A percentile compares a stretch with the other conserved stretches of the same genome.
These are phyloP conservation scores for Phenoliferia sp. DNA, from an alignment of 1,284 basidiomycete species.

Conservation along the genomic window DNA sequence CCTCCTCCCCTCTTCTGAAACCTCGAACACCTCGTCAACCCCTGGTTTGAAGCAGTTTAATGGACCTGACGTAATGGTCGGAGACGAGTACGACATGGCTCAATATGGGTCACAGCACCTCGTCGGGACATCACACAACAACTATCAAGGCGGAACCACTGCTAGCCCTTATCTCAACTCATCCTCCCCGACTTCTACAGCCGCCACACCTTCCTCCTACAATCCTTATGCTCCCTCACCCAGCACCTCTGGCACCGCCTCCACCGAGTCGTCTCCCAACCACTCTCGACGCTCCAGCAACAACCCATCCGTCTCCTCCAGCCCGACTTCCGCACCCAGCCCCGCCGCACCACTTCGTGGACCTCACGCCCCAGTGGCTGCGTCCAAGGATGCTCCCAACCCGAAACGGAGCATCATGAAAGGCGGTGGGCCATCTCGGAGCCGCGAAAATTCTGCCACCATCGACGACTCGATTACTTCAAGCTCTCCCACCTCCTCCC, in stretches of 20 bases:
- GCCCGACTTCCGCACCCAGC: too few species aligned
- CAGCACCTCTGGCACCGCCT: neutral
- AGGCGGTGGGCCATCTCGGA: slow-evolving; percentile 3
- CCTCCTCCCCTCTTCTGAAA: too few species aligned
- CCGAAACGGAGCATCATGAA: slow-evolving; percentile 28
- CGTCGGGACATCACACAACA: slow-evolving; percentile 29
- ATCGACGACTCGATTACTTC: neutral
- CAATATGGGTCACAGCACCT: slow-evolving; percentile 32
- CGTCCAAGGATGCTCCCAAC: slow-evolving; percentile 4
- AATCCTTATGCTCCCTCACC: slow-evolving; percentile 17
- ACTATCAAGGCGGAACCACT: slow-evolving; percentile 12
- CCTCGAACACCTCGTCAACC: too few species aligned
- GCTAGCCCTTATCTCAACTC: slow-evolving; percentile 10
- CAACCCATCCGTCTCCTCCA: neutral
- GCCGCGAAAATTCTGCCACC: slow-evolving; percentile 20
- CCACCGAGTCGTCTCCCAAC: slow-evolving; percentile 12
- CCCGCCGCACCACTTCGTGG: too few species aligned
- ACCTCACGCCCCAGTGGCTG: slow-evolving; percentile 13
- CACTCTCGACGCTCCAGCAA: slow-evolving; percentile 18
- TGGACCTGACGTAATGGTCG: slow-evolving; percentile 52
- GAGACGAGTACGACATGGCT: slow-evolving; percentile 36
- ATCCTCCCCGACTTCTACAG: slow-evolving; percentile 14
- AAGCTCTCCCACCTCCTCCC: neutral
- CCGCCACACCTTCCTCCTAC: neutral
- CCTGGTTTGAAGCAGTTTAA: too few species aligned